Evolutionary conservation across 1,284 basidiomycete genomes (phyloP).

Genomic region (Microbotryum scabiosae): DNA sequence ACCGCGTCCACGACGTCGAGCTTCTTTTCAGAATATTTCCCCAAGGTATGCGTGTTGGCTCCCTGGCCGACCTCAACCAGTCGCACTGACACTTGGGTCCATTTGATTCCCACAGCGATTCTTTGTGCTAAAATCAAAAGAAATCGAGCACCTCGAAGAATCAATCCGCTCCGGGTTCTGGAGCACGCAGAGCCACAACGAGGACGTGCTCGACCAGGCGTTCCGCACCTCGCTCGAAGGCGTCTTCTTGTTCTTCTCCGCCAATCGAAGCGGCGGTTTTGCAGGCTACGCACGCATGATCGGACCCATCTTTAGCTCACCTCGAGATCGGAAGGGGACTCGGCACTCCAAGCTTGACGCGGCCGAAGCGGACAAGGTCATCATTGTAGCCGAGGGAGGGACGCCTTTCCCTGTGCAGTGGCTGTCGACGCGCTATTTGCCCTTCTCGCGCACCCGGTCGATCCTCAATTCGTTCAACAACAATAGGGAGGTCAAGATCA

Average conservation of each 20-base stretch:
- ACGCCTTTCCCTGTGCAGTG: slow-evolving; percentile 1
- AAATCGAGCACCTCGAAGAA: slow-evolving; percentile 11
- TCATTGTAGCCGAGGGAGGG: neutral
- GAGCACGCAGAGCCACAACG: slow-evolving; percentile 22
- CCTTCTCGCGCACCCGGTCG: too few relatives aligned
- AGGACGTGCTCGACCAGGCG: slow-evolving; percentile 18
- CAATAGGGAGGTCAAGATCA: too few relatives aligned
- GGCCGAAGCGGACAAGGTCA: too few relatives aligned
- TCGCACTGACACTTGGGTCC: neutral
- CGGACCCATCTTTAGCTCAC: neutral
- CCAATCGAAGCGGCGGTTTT: slow-evolving; percentile 16
- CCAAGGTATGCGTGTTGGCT: too few relatives aligned
- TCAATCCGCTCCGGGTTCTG: slow-evolving; percentile 13
- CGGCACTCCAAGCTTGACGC: too few relatives aligned
- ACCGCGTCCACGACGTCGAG: neutral
- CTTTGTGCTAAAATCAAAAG: slow-evolving; percentile 20
- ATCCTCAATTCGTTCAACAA: too few relatives aligned
- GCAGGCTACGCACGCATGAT: slow-evolving; percentile 7
- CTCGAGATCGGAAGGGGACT: too few relatives aligned
- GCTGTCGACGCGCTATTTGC: neutral
- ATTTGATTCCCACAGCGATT: slow-evolving; percentile 6
- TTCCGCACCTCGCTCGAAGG: slow-evolving; percentile 15
- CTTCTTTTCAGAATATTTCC: neutral
- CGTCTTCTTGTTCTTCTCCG: slow-evolving; percentile 19
- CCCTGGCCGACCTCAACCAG: too few relatives aligned